phyloP scores from a whole-genome alignment of 164 flowering plant genomes.

The Kingdonia uniflora region DNA sequence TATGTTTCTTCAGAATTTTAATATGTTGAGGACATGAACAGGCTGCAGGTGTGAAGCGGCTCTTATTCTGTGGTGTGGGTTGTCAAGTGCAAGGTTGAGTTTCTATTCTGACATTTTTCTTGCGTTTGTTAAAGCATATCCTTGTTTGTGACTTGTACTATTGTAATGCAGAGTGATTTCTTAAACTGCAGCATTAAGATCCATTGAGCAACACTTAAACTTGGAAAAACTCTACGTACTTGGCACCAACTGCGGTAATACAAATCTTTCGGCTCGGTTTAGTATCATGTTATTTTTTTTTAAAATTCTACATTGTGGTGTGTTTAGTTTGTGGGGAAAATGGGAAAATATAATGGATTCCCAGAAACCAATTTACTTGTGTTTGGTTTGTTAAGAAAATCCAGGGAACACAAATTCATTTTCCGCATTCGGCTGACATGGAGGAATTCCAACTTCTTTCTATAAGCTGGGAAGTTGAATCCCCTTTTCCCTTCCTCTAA shows the following conservation, averaged over 20 bases:
- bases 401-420: too few species aligned
- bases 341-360: too few species aligned
- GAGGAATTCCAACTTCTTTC: too few species aligned
- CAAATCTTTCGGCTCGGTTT: constrained; percentile 4
- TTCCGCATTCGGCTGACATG: too few species aligned
- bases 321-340: too few species aligned
- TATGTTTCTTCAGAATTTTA: neutral
- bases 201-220: constrained; percentile 81
- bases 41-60: constrained; percentile 96
- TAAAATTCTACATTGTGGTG: too few species aligned
- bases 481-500: too few species aligned
- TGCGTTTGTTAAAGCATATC: neutral
- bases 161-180: constrained; percentile 77
- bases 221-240: constrained; percentile 94
- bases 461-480: too few species aligned
- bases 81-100: constrained; percentile 93
- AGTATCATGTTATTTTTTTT: too few species aligned
- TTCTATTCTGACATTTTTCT: neutral
- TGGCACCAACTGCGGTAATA: constrained; percentile 94
- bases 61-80: constrained; percentile 98
- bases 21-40: constrained; percentile 16
- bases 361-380: too few species aligned
- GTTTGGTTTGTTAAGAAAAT: too few species aligned
- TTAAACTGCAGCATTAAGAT: constrained; percentile 93
- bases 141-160: constrained; percentile 43